Conservation (phyloP, 2,329 filamentous ascomycete genomes). For the Alternaria hordeiaustralica region DNA sequence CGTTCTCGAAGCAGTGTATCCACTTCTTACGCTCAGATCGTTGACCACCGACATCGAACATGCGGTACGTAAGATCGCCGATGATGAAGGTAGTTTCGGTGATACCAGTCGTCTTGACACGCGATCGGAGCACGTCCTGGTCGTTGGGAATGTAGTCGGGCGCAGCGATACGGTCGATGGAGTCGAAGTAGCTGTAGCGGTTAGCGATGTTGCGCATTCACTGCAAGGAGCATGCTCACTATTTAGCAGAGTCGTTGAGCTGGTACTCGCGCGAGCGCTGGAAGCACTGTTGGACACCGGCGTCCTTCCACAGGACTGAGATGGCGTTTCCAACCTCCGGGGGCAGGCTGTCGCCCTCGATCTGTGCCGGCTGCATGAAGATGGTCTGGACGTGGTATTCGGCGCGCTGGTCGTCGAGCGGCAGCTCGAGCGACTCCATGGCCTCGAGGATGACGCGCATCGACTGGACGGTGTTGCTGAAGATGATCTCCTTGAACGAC, state of each 20-base stretch:
- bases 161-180: constrained; percentile 86
- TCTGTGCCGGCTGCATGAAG: constrained; percentile 97
- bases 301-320: constrained; percentile 90
- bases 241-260: constrained; percentile 94
- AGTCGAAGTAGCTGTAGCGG: constrained; percentile 83
- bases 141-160: constrained; percentile 95
- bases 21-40: constrained; percentile 98
- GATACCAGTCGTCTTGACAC: constrained; percentile 98
- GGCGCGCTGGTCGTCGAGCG: constrained; percentile 87
- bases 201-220: constrained; percentile 21
- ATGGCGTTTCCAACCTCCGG: constrained; percentile 93
- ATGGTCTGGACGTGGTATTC: constrained; percentile 98
- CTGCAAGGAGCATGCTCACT: constrained; percentile 65
- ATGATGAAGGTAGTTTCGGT: constrained; percentile 97
- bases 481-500: constrained; percentile 75
- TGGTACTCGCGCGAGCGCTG: constrained; percentile 95
- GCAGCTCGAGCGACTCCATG: constrained; percentile 75
- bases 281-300: constrained; percentile 92
- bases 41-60: constrained; percentile 97
- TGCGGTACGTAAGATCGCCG: constrained; percentile 90
- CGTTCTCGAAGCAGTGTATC: constrained; percentile 99
- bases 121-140: constrained; percentile 91
- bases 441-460: constrained; percentile 75
- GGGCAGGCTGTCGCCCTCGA: constrained; percentile 92
- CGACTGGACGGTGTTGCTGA: constrained; percentile 73